Conservation (phyloP, 306 rosid species). For the Fragaria vesca region DNA sequence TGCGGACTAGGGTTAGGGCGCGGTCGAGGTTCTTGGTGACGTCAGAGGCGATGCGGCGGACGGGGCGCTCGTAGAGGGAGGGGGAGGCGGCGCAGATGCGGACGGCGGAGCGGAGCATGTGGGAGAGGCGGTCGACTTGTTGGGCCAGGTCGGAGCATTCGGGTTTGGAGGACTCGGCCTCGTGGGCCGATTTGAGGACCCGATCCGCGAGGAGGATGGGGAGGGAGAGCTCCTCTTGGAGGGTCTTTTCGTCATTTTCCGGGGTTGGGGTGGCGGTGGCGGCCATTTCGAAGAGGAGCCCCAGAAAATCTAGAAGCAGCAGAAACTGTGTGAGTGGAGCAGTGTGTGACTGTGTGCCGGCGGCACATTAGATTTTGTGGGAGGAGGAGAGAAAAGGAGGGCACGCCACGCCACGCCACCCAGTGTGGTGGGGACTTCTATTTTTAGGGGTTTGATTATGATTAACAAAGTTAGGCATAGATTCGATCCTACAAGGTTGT, state of each 20-base stretch:
- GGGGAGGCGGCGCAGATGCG: constrained; percentile 44
- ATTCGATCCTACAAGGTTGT: too few relatives aligned
- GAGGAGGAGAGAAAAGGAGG: background rate
- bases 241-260: constrained; percentile 37
- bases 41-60: constrained; percentile 65
- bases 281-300: background rate
- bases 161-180: constrained; percentile 55
- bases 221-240: constrained; percentile 55
- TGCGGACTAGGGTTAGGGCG: constrained; percentile 52
- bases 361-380: background rate
- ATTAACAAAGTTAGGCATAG: too few relatives aligned
- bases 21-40: constrained; percentile 62
- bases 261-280: background rate
- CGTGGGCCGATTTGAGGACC: constrained; percentile 61
- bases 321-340: background rate
- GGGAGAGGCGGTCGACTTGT: constrained; percentile 57
- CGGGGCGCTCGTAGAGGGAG: constrained; percentile 65
- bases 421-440: background rate
- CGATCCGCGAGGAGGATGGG: constrained; percentile 67
- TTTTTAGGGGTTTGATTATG: background rate
- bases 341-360: background rate
- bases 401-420: background rate
- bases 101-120: constrained; percentile 61
- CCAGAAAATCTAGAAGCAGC: background rate
- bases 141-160: constrained; percentile 58